phyloP scores from a whole-genome alignment of 257 asterid species.

The Nicotiana tabacum region DNA sequence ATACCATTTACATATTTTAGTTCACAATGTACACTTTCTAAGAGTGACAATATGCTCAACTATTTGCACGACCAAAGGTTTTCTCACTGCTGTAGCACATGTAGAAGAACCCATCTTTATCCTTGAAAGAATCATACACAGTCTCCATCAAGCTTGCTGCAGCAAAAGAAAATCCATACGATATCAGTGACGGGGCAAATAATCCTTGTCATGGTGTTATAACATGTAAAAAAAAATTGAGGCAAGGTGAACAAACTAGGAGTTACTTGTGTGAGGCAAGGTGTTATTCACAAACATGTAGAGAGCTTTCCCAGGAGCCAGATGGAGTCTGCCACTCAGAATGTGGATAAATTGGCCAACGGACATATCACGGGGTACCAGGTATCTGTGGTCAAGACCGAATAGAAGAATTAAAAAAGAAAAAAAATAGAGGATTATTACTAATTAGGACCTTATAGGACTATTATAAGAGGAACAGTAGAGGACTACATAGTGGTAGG shows the following conservation, averaged over 20 bases:
- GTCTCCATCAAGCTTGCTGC: conserved; percentile 80
- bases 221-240: not conserved
- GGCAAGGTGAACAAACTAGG: conserved; percentile 3
- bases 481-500: not conserved
- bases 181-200: not conserved
- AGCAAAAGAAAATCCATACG: not conserved
- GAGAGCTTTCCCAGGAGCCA: conserved; percentile 91
- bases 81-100: conserved; percentile 98
- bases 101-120: conserved; percentile 86
- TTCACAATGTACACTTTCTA: not conserved
- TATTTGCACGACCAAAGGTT: conserved; percentile 50
- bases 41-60: not conserved
- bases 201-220: not conserved
- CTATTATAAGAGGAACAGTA: not conserved
- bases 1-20: not conserved
- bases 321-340: conserved; percentile 74
- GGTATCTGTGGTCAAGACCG: conserved; percentile 44
- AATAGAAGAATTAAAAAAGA: not conserved
- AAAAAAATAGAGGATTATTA: too few species aligned
- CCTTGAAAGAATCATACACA: conserved; percentile 64
- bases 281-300: conserved; percentile 80
- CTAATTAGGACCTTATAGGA: too few species aligned
- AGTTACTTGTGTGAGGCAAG: conserved; percentile 82
- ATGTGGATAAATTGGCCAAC: conserved; percentile 86
- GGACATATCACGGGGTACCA: conserved; percentile 96